Percentiles rank a stretch among this genome's conserved stretches.
Conservation (phyloP, 768 basidiomycete genomes). For the Panus rudis region DNA sequence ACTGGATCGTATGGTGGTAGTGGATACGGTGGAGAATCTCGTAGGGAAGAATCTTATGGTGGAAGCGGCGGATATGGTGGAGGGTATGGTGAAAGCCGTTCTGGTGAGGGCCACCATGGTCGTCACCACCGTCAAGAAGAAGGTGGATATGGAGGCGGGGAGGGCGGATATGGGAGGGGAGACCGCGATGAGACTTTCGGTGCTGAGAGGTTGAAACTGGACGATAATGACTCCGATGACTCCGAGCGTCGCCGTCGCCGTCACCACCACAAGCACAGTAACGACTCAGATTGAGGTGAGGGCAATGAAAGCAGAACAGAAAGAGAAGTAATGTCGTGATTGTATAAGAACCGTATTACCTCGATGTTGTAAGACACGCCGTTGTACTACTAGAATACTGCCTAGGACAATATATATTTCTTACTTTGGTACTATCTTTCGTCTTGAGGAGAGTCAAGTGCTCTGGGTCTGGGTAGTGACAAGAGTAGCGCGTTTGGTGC, state of each 20-base stretch:
- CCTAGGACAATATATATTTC: no score
- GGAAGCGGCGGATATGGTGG: slow-evolving; percentile 2
- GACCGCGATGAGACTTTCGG: slow-evolving; percentile 39
- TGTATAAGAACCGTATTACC: no score
- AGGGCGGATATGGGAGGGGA: slow-evolving; percentile 13
- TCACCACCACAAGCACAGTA: slow-evolving; percentile 8
- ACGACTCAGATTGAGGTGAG: neutral
- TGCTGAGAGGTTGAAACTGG: slow-evolving; percentile 40
- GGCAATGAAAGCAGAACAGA: no score
- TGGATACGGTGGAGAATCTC: neutral
- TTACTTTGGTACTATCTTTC: no score
- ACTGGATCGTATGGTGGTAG: neutral
- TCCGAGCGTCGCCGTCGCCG: slow-evolving; percentile 18
- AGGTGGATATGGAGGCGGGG: slow-evolving; percentile 7
- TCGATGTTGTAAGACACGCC: no score
- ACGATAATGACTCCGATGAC: slow-evolving; percentile 24
- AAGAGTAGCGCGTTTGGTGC: no score
- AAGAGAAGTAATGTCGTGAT: no score
- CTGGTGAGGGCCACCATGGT: slow-evolving; percentile 7
- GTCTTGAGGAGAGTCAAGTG: no score
- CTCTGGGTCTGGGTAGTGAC: no score
- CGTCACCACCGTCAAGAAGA: slow-evolving; percentile 2
- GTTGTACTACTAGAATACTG: no score
- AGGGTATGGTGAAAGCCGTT: slow-evolving; percentile 8
- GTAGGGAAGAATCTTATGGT: slow-evolving; percentile 3